Percentiles rank a stretch among this genome's conserved stretches.
phyloP scores from a whole-genome alignment of 495 filamentous ascomycete species.

The Margaritispora aquatica region DNA sequence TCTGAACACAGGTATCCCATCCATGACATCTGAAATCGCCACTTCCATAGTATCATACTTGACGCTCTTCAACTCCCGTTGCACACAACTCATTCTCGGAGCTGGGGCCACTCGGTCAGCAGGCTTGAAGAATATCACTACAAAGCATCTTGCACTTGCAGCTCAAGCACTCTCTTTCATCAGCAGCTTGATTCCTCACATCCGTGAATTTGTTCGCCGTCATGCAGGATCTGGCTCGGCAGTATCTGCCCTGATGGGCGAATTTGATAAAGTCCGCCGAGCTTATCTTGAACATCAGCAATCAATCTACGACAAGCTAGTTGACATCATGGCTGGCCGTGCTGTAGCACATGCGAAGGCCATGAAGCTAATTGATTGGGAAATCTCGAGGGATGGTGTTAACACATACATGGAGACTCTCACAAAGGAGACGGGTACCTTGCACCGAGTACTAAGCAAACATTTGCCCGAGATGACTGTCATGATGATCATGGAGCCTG shows the following conservation, averaged over 20 bases:
- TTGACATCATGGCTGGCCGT: constrained; percentile 89
- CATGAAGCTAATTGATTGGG: constrained; percentile 75
- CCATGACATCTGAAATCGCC: constrained; percentile 79
- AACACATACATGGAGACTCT: constrained; percentile 89
- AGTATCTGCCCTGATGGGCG: constrained; percentile 56
- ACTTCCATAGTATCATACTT: constrained; percentile 57
- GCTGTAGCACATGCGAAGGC: constrained; percentile 63
- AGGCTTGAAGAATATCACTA: constrained; percentile 92
- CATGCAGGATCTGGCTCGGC: constrained; percentile 48
- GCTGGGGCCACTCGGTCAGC: constrained; percentile 89
- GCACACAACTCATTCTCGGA: constrained; percentile 88
- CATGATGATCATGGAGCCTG: constrained; percentile 79
- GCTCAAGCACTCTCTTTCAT: constrained; percentile 88
- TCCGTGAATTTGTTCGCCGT: constrained; percentile 83
- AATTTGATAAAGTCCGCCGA: constrained; percentile 90
- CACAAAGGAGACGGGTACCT: constrained; percentile 77
- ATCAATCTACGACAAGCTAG: constrained; percentile 89
- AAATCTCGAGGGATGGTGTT: constrained; percentile 33
- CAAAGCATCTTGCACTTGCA: constrained; percentile 88
- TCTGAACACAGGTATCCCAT: constrained; percentile 77
- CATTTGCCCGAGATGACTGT: constrained; percentile 77
- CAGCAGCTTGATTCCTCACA: constrained; percentile 77
- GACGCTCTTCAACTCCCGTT: constrained; percentile 89
- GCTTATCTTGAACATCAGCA: constrained; percentile 89
- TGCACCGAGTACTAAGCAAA: constrained; percentile 83